Base-by-base conservation (phyloP, 2,329 filamentous ascomycete genomes). In the Aspergillus terreus region DNA sequence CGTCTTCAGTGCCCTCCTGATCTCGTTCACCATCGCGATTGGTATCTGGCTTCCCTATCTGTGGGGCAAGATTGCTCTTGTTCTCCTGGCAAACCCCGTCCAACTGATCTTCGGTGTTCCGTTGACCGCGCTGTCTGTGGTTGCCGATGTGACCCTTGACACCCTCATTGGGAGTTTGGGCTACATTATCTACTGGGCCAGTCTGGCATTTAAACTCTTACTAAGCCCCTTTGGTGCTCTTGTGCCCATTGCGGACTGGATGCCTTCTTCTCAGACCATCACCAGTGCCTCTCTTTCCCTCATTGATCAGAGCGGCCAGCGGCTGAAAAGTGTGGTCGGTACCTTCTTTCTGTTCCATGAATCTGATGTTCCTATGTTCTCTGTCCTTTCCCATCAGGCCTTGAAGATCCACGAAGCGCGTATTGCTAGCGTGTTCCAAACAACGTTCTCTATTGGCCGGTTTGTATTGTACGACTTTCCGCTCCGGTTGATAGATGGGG, bases 41-140 rank as follows among this genome's bases (percentile, higher is more conserved):
- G 92, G 91, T 47, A 84, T 97, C 42, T 96, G 94, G 75, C 74
- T 96, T 47, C 94, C 94, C 0, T 99, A 97, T 72, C 87, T 96
- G 50, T 85, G 91, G 65, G 94, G 94, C 12, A 92, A 95, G 58
- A 77, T 95, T 23, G 84, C 89, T 4, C 78, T 97, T 41, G 85
- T 92, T 66, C 77, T 92, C 46, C 68, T 92, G 21, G 90, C 88
- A 11, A 90, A 91, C 58, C 92, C 92, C 2, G 75, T 90, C 35
- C 76, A 79, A n/a, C 75, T 85, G 27, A 67, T 84, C 46, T 65
- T 87, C 55, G 84, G 83, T 67, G 81, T 90, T 12, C 84, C 92
- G 4, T 75, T 95, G 19, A 83, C 84, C 44, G 78, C 91, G 38
- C 66, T 91, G 9, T 88, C 92, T 41, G 82, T 84, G 49, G 68